These are phyloP conservation scores for Smittium mucronatum DNA, from an alignment of 371 early-diverging fungal species.

Conservation along the genomic window DNA sequence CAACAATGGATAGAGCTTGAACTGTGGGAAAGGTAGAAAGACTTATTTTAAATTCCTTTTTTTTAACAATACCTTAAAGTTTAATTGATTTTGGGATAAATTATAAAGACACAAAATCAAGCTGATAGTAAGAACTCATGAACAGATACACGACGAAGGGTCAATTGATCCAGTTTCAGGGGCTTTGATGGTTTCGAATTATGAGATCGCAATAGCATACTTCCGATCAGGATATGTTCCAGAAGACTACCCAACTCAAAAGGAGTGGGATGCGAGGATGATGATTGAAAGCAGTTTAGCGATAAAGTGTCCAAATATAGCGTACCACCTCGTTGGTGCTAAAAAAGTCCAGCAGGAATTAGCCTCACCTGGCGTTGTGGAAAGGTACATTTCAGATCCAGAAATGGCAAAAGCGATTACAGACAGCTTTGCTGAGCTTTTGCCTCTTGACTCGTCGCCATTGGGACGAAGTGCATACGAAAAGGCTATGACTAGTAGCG, in stretches of 20 bases:
- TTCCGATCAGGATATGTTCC: conserved; percentile 89
- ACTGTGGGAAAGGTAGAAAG: conserved; percentile 54
- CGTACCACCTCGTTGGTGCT: conserved; percentile 87
- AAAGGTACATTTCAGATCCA: conserved; percentile 51
- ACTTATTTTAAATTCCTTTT: not conserved
- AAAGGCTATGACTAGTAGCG: conserved; percentile 48
- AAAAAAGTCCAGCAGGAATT: conserved; percentile 94
- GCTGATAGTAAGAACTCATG: conserved; percentile 25
- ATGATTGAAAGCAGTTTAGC: conserved; percentile 68
- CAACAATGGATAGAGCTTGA: conserved; percentile 82
- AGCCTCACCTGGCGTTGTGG: conserved; percentile 63
- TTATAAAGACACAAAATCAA: conserved; percentile 5
- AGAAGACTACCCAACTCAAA: conserved; percentile 60
- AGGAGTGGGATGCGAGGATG: conserved; percentile 80
- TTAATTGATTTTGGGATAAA: not conserved
- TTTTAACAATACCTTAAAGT: not conserved
- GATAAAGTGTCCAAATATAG: conserved; percentile 80
- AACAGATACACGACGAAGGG: conserved; percentile 34
- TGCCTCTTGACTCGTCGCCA: conserved; percentile 60
- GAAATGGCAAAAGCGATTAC: conserved; percentile 44
- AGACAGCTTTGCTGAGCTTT: conserved; percentile 77
- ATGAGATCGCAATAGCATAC: conserved; percentile 80
- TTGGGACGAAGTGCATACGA: conserved; percentile 57
- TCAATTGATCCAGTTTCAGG: conserved; percentile 17
- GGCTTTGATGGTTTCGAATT: conserved; percentile 36